A percentile compares a stretch with the other conserved stretches of the same genome.
Conservation (phyloP, 768 basidiomycete genomes). For the Suillus paluster region DNA sequence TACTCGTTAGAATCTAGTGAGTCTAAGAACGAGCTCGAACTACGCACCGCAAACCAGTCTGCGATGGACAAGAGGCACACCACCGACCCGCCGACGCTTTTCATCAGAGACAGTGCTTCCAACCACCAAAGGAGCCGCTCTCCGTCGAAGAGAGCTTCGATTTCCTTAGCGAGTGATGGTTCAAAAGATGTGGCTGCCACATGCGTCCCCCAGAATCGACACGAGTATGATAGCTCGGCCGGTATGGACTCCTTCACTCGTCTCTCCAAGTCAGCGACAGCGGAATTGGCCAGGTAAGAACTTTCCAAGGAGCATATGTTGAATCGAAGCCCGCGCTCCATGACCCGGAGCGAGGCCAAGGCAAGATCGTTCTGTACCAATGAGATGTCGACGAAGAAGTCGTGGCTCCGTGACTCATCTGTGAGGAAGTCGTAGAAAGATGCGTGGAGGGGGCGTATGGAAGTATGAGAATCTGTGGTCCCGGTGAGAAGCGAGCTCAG, state of each 20-base stretch:
- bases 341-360: constrained; percentile 24
- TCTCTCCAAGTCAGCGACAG: constrained; percentile 17
- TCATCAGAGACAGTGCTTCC: constrained; percentile 14
- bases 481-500: constrained; percentile 13
- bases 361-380: constrained; percentile 11
- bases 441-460: constrained; percentile 24
- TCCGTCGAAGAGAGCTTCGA: constrained; percentile 25
- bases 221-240: constrained; percentile 32
- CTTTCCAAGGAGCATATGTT: constrained; percentile 18
- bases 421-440: constrained; percentile 32
- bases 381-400: constrained; percentile 15
- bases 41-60: not conserved
- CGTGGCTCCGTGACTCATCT: constrained; percentile 13
- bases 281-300: constrained; percentile 28
- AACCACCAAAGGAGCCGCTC: not conserved
- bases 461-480: not conserved
- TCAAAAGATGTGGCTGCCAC: constrained; percentile 14
- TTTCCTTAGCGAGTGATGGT: constrained; percentile 8
- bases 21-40: not conserved
- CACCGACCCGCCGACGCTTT: constrained; percentile 6
- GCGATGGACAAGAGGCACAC: not conserved
- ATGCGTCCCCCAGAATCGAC: constrained; percentile 37
- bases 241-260: constrained; percentile 27
- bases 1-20: not conserved
- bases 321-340: constrained; percentile 25